These are phyloP conservation scores for Ciborinia camelliae DNA, from an alignment of 2,329 filamentous ascomycete genomes.

Conservation along the genomic window DNA sequence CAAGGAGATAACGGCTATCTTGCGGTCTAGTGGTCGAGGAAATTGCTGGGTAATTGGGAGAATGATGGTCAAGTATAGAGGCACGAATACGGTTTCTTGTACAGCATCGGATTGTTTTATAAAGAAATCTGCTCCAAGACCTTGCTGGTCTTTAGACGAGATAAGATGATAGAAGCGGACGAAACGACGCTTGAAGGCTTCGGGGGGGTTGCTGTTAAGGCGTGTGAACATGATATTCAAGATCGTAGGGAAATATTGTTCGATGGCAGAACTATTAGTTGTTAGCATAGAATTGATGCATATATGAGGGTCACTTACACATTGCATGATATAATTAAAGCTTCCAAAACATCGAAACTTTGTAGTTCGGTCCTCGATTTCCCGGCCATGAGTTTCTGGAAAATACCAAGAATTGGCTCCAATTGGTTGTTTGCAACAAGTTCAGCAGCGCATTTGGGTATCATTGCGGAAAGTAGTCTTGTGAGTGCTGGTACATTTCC, in stretches of 20 bases:
- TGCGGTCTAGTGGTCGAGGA: constrained; percentile 82
- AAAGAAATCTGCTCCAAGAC: constrained; percentile 91
- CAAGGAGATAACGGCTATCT: constrained; percentile 87
- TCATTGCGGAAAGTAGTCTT: constrained; percentile 77
- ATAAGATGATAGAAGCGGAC: constrained; percentile 93
- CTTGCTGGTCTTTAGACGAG: constrained; percentile 64
- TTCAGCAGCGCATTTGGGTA: constrained; percentile 69
- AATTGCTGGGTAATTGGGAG: constrained; percentile 87
- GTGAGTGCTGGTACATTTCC: constrained; percentile 92
- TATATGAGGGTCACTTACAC: constrained; percentile 49
- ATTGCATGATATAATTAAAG: constrained; percentile 69
- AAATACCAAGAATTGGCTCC: constrained; percentile 87
- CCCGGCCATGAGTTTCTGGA: constrained; percentile 79
- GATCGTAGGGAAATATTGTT: constrained; percentile 56
- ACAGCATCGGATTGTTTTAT: constrained; percentile 79
- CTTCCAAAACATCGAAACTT: constrained; percentile 87
- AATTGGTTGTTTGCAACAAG: constrained; percentile 79
- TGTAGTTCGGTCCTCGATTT: constrained; percentile 64
- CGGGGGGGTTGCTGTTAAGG: constrained; percentile 59
- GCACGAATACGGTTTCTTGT: constrained; percentile 75
- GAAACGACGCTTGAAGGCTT: constrained; percentile 82
- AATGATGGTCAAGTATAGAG: constrained; percentile 82
- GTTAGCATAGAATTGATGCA: constrained; percentile 29
- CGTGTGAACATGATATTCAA: constrained; percentile 77
- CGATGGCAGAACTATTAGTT: constrained; percentile 54